These are phyloP conservation scores for Paraleonurus japonicus DNA, from an alignment of 257 asterid genomes.

Conservation along the genomic window DNA sequence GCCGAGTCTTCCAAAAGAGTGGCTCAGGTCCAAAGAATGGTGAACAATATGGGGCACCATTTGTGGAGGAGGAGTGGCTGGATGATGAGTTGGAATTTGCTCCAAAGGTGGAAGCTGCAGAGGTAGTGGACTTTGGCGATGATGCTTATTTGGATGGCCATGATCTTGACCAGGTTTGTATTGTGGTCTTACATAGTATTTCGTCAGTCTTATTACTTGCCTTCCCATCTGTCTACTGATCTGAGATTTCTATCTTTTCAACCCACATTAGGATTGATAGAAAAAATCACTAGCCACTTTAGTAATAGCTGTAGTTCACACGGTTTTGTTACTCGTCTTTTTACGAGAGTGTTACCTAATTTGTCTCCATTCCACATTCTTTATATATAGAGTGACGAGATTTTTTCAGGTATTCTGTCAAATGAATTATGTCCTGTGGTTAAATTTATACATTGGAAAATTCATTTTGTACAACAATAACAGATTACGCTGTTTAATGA, in stretches of 20 bases:
- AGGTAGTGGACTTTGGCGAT: constrained; percentile 54
- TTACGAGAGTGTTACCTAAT: neutral
- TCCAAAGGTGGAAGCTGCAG: constrained; percentile 54
- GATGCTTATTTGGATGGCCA: constrained; percentile 63
- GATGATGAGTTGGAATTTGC: constrained; percentile 47
- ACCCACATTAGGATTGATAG: neutral
- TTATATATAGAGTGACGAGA: neutral
- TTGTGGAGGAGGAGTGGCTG: constrained; percentile 92
- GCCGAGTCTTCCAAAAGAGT: constrained; percentile 96
- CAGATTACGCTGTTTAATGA: neutral
- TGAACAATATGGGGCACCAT: constrained; percentile 94
- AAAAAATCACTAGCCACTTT: neutral
- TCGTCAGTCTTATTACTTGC: neutral
- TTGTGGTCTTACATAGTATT: neutral
- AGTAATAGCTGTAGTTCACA: neutral
- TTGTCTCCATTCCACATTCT: neutral
- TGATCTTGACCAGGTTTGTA: constrained; percentile 78
- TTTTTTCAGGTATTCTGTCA: neutral
- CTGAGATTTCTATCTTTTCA: neutral
- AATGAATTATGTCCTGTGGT: neutral
- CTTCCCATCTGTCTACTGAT: neutral
- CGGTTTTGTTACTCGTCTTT: neutral
- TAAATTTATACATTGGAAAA: neutral
- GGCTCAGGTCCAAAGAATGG: constrained; percentile 98
- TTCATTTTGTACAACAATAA: neutral